Percentiles rank a stretch among this genome's conserved stretches.
These are phyloP conservation scores for Pseudogymnoascus sp. DNA, from an alignment of 2,329 filamentous ascomycete species.

Conservation along the genomic window DNA sequence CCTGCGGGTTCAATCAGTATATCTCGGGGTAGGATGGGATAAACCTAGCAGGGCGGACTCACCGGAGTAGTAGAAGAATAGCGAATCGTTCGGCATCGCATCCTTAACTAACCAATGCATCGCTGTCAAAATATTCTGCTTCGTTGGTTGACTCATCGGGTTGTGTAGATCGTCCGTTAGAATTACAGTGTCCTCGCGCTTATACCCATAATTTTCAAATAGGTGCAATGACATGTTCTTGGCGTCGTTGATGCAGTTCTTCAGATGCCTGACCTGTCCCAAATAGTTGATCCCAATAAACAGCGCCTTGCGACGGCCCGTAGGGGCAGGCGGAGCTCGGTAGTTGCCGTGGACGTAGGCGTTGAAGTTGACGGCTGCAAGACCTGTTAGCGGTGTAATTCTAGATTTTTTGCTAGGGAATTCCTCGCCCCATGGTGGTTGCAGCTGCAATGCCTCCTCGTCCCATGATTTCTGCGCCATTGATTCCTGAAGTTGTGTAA, in stretches of 20 bases:
- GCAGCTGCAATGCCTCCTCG: no score
- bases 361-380: constrained; percentile 42
- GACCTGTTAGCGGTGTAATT: constrained; percentile 27
- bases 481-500: no score
- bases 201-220: constrained; percentile 83
- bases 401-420: not conserved
- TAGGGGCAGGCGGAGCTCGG: constrained; percentile 62
- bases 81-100: constrained; percentile 81
- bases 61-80: constrained; percentile 98
- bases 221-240: constrained; percentile 94
- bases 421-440: no score
- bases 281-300: constrained; percentile 97
- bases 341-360: constrained; percentile 49
- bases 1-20: no score
- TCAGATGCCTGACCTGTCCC: constrained; percentile 78
- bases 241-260: constrained; percentile 95
- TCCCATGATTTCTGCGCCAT: no score
- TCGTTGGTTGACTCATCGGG: constrained; percentile 93
- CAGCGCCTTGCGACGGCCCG: constrained; percentile 78
- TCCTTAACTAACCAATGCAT: constrained; percentile 99
- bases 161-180: constrained; percentile 96
- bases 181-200: constrained; percentile 92
- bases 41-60: constrained; percentile 26
- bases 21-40: not conserved
- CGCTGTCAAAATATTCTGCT: constrained; percentile 86